Percentiles rank a stretch among this genome's conserved stretches.
Conservation (phyloP, 345 rosid genomes). For the Eucalyptus regnans region DNA sequence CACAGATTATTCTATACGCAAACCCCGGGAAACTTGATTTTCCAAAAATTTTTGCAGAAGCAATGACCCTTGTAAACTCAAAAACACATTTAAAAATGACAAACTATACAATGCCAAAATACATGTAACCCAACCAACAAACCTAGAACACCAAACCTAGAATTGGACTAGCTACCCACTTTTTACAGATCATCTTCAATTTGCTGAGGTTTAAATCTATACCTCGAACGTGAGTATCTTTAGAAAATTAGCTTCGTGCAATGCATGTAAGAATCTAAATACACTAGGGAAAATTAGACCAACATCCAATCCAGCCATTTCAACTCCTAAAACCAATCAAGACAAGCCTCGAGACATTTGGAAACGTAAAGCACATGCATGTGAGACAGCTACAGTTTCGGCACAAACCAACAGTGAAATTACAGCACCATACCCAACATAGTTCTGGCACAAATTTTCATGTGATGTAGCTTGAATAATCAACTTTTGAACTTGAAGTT, state of each 20-base stretch:
- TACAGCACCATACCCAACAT: conserved; percentile 62
- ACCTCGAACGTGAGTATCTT: background rate
- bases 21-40: background rate
- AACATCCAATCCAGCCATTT: background rate
- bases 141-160: background rate
- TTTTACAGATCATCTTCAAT: background rate
- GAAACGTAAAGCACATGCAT: background rate
- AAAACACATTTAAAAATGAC: background rate
- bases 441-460: conserved; percentile 96
- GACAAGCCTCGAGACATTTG: background rate
- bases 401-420: background rate
- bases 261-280: background rate
- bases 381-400: background rate
- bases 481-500: conserved; percentile 92
- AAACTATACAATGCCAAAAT: background rate
- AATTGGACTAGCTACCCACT: background rate
- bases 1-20: background rate
- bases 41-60: background rate
- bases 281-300: background rate
- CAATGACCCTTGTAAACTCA: background rate
- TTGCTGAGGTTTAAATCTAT: background rate
- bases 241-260: background rate
- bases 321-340: background rate
- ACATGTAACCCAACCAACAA: background rate
- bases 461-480: conserved; percentile 76